phyloP scores from a whole-genome alignment of 163 green algal genomes.

The Chloromonas sp. region DNA sequence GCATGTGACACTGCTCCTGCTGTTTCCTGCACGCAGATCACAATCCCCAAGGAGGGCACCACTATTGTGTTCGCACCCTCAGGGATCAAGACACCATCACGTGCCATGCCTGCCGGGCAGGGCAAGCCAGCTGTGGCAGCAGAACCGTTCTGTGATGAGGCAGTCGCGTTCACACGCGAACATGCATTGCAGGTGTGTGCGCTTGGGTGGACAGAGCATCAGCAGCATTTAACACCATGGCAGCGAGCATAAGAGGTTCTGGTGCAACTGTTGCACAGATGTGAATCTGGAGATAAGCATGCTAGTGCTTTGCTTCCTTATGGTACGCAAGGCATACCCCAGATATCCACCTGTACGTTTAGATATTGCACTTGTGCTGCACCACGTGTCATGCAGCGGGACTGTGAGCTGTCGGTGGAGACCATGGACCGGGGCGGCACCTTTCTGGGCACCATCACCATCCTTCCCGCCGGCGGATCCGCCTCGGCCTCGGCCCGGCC shows the following conservation, averaged over 20 bases:
- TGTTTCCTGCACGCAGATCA: neutral
- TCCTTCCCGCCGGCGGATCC: slow-evolving; percentile 7
- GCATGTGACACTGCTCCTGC: no score
- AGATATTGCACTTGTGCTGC: no score
- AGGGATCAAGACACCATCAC: slow-evolving; percentile 59
- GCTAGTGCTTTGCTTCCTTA: no score
- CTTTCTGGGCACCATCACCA: slow-evolving; percentile 65
- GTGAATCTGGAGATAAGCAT: no score
- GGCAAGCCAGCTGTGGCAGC: slow-evolving; percentile 47
- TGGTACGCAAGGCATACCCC: no score
- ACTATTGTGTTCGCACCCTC: slow-evolving; percentile 76
- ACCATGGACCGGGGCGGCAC: slow-evolving; percentile 65
- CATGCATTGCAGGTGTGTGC: slow-evolving; percentile 34
- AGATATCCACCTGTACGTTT: no score
- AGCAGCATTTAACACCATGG: no score
- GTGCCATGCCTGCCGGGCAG: slow-evolving; percentile 39
- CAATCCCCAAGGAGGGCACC: slow-evolving; percentile 69
- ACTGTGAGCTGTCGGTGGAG: slow-evolving; percentile 48
- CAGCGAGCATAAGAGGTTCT: no score
- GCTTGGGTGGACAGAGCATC: no score
- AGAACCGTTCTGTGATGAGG: slow-evolving; percentile 80
- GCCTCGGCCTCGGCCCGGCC: neutral
- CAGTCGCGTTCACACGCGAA: slow-evolving; percentile 74
- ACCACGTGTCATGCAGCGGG: slow-evolving; percentile 42
- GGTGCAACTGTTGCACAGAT: no score